These are phyloP conservation scores for Teunomyces lycoperdinae DNA, from an alignment of 805 yeast species.

Conservation along the genomic window DNA sequence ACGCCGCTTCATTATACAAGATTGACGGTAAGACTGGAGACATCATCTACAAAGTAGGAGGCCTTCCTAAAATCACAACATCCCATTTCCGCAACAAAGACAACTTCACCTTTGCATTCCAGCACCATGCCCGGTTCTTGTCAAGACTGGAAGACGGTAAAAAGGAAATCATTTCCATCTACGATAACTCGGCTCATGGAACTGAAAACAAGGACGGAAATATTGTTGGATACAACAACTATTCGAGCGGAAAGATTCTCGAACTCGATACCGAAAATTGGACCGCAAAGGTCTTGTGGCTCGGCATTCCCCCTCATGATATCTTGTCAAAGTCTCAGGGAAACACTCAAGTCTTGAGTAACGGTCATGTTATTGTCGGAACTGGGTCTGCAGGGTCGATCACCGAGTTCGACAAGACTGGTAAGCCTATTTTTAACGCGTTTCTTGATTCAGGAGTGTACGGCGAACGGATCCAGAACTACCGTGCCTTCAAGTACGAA, in stretches of 20 bases:
- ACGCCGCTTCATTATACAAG: constrained; percentile 32
- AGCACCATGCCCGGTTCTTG: constrained; percentile 35
- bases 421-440: constrained; percentile 30
- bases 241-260: constrained; percentile 33
- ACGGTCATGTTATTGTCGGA: constrained; percentile 33
- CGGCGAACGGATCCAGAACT: constrained; percentile 24
- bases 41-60: constrained; percentile 33
- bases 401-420: constrained; percentile 29
- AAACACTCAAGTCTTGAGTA: constrained; percentile 28
- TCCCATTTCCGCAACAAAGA: constrained; percentile 14
- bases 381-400: constrained; percentile 41
- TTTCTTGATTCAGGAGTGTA: constrained; percentile 27
- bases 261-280: constrained; percentile 26
- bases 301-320: constrained; percentile 21
- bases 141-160: constrained; percentile 18
- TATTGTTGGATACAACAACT: constrained; percentile 16
- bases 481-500: constrained; percentile 33
- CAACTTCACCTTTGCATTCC: constrained; percentile 30
- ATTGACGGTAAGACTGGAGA: constrained; percentile 34
- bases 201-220: constrained; percentile 28
- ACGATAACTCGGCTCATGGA: constrained; percentile 38
- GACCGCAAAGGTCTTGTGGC: constrained; percentile 24
- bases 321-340: constrained; percentile 30
- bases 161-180: constrained; percentile 32
- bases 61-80: constrained; percentile 17